phyloP scores from a whole-genome alignment of 371 early-diverging fungal genomes.

The Lichtheimia corymbifera region DNA sequence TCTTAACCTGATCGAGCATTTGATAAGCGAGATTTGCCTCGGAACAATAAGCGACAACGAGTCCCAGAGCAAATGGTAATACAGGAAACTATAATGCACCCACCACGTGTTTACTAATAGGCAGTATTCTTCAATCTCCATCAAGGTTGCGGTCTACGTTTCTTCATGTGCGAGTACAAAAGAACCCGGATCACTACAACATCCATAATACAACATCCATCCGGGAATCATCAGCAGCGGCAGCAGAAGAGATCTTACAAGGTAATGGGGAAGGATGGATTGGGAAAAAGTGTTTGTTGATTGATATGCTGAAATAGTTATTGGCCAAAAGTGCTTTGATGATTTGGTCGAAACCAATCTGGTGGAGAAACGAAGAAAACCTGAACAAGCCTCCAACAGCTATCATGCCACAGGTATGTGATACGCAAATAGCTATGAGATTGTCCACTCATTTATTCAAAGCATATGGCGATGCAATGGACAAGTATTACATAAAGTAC shows the following conservation, averaged over 20 bases:
- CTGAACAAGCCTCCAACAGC: neutral
- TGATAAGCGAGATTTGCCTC: conserved; percentile 84
- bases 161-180: conserved; percentile 64
- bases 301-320: conserved; percentile 30
- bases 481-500: conserved; percentile 48
- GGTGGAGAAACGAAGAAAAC: conserved; percentile 10
- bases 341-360: conserved; percentile 24
- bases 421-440: neutral
- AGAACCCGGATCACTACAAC: conserved; percentile 66
- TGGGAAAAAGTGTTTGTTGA: neutral
- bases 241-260: conserved; percentile 47
- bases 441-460: neutral
- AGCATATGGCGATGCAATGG: conserved; percentile 57
- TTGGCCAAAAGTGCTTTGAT: conserved; percentile 55
- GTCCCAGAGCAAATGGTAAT: conserved; percentile 68
- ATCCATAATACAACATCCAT: conserved; percentile 20
- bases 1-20: conserved; percentile 72
- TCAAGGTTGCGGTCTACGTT: conserved; percentile 74
- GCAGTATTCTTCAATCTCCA: neutral
- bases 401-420: conserved; percentile 5
- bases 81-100: no score
- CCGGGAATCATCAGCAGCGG: neutral
- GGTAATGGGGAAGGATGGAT: conserved; percentile 20
- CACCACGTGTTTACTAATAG: no score
- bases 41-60: conserved; percentile 59